Conservation (phyloP, 2,329 filamentous ascomycete species). For the Endocalyx cinctus region DNA sequence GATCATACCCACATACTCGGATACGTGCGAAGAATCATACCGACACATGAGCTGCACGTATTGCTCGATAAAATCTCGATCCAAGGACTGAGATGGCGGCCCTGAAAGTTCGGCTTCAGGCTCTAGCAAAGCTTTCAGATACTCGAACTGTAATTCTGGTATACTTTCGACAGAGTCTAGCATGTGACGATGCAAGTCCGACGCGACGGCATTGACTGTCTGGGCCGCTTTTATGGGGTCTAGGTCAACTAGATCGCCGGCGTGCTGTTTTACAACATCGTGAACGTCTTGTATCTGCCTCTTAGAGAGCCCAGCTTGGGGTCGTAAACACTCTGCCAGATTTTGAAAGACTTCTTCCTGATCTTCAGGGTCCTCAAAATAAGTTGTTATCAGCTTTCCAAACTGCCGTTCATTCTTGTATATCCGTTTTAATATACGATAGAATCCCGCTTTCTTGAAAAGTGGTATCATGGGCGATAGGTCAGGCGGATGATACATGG, state of each 20-base stretch:
- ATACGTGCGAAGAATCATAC: slow-evolving; percentile 77
- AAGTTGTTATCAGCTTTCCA: slow-evolving; percentile 70
- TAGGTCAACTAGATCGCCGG: slow-evolving; percentile 61
- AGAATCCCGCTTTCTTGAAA: slow-evolving; percentile 78
- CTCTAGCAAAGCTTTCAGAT: slow-evolving; percentile 73
- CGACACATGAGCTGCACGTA: slow-evolving; percentile 91
- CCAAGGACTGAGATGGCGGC: slow-evolving; percentile 30
- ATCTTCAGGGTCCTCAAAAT: slow-evolving; percentile 80
- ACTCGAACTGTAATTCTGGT: slow-evolving; percentile 66
- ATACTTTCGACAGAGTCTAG: slow-evolving; percentile 58
- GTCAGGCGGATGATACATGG: slow-evolving; percentile 86
- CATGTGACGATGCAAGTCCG: slow-evolving; percentile 62
- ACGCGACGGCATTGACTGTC: slow-evolving; percentile 57
- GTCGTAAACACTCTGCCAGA: slow-evolving; percentile 68
- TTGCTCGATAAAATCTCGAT: slow-evolving; percentile 66
- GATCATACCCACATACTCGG: slow-evolving; percentile 73
- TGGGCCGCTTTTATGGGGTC: slow-evolving; percentile 62
- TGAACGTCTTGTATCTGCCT: slow-evolving; percentile 72
- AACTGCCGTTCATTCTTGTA: slow-evolving; percentile 79
- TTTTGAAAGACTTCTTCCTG: slow-evolving; percentile 73
- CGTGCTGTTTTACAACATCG: slow-evolving; percentile 59
- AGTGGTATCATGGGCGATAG: slow-evolving; percentile 69
- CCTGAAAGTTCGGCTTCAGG: slow-evolving; percentile 35
- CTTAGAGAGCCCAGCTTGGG: slow-evolving; percentile 56
- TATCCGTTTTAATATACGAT: slow-evolving; percentile 83